Percentiles rank a stretch among this genome's conserved stretches.
Conservation (phyloP, 148 eudicot genomes). For the Rheum nobile region DNA sequence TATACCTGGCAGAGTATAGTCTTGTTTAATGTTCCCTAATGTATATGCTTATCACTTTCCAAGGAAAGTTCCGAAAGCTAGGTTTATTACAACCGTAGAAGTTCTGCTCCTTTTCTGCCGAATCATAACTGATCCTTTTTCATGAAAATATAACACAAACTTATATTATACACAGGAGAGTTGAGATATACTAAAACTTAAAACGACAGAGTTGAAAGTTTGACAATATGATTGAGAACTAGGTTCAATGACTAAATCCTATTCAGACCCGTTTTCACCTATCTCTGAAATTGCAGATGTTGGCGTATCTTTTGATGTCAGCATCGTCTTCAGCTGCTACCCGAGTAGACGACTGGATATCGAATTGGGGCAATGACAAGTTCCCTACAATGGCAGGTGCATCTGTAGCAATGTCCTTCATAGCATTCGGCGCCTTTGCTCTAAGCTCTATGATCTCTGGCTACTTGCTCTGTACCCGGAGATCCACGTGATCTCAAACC, state of each 20-base stretch:
- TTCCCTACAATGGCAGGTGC: slow-evolving; percentile 73
- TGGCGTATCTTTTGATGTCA: slow-evolving; percentile 88
- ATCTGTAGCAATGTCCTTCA: slow-evolving; percentile 76
- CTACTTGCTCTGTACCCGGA: slow-evolving; percentile 38
- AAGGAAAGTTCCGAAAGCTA: not conserved
- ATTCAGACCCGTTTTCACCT: not conserved
- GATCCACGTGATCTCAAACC: not conserved
- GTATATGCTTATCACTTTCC: not conserved
- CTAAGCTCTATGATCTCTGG: slow-evolving; percentile 79
- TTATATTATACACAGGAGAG: not conserved
- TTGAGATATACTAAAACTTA: too few species aligned
- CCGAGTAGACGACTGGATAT: slow-evolving; percentile 70
- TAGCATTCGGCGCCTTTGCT: slow-evolving; percentile 75
- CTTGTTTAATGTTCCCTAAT: not conserved
- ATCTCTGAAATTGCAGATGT: slow-evolving; percentile 35
- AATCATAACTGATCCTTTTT: not conserved
- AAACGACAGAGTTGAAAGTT: not conserved
- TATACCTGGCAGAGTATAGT: not conserved
- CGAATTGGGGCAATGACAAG: slow-evolving; percentile 89
- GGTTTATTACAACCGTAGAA: too few species aligned
- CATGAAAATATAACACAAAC: not conserved
- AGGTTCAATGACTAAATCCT: not conserved
- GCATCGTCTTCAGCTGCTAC: slow-evolving; percentile 91
- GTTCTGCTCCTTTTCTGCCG: too few species aligned
- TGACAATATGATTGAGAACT: not conserved